Evolutionary conservation across 495 filamentous ascomycete genomes (phyloP).

Genomic region (Penicillium ochrochloron): DNA sequence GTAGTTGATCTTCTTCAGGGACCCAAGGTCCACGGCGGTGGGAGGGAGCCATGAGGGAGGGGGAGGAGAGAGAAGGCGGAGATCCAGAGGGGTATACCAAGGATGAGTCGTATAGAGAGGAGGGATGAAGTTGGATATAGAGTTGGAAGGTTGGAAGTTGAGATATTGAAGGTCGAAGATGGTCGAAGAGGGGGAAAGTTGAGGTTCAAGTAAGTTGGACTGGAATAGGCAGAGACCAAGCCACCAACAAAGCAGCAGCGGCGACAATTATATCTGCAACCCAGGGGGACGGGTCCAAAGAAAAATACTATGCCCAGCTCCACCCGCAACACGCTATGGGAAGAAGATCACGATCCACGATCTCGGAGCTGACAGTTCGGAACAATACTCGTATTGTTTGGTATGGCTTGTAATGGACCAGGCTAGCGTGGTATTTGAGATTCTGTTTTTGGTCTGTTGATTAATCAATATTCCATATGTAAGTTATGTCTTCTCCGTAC

Average conservation of each 20-base stretch:
- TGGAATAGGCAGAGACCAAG: constrained; percentile 12
- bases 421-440: not conserved
- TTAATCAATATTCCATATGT: not conserved
- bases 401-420: constrained; percentile 6
- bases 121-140: not conserved
- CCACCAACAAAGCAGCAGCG: constrained; percentile 20
- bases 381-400: constrained; percentile 31
- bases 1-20: constrained; percentile 72
- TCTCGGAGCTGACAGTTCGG: constrained; percentile 54
- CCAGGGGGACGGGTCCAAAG: constrained; percentile 50
- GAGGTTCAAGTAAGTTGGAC: constrained; percentile 13
- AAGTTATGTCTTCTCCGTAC: no score
- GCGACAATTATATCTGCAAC: constrained; percentile 37
- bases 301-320: constrained; percentile 45
- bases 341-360: constrained; percentile 55
- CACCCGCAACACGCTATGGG: constrained; percentile 48
- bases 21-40: constrained; percentile 91
- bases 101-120: not conserved
- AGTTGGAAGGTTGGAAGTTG: constrained; percentile 11
- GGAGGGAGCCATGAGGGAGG: constrained; percentile 50
- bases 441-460: not conserved
- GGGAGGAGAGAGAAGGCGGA: not conserved
- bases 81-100: not conserved
- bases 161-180: constrained; percentile 7
- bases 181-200: not conserved